These are phyloP conservation scores for Crithidia bombi DNA, from an alignment of 208 protist species.

Conservation along the genomic window DNA sequence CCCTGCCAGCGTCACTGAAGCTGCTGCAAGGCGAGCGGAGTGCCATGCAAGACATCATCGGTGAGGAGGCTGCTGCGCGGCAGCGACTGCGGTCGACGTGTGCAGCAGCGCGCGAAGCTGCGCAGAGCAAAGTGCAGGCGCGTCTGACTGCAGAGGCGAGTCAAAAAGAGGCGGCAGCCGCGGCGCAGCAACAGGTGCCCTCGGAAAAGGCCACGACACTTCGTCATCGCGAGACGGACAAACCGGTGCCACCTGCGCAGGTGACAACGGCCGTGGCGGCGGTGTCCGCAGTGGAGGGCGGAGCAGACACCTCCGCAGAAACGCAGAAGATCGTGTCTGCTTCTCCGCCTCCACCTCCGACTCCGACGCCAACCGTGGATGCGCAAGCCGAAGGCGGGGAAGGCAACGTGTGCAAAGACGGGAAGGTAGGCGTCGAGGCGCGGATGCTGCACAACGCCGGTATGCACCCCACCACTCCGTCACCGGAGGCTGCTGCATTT, in stretches of 20 bases:
- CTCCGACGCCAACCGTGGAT: no score
- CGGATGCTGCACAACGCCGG: background rate
- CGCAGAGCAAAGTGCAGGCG: background rate
- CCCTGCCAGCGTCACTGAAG: conserved; percentile 7
- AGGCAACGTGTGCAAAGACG: background rate
- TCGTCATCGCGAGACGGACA: no score
- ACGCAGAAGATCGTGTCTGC: no score
- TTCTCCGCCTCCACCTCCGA: no score
- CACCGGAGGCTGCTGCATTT: background rate
- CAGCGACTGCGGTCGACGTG: conserved; percentile 1
- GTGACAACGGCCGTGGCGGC: no score
- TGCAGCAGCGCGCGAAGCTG: background rate
- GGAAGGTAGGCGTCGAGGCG: background rate
- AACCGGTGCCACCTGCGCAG: no score
- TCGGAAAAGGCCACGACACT: no score
- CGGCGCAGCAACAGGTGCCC: no score
- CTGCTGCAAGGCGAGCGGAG: conserved; percentile 2
- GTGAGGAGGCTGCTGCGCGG: conserved; percentile 17
- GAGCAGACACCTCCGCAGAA: no score
- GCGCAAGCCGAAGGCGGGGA: background rate
- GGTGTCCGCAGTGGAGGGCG: no score
- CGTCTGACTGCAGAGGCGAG: background rate
- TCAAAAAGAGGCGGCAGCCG: background rate
- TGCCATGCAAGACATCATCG: background rate
- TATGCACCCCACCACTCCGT: background rate